phyloP scores from a whole-genome alignment of 1,284 basidiomycete genomes.

The Trichosporon asahii region DNA sequence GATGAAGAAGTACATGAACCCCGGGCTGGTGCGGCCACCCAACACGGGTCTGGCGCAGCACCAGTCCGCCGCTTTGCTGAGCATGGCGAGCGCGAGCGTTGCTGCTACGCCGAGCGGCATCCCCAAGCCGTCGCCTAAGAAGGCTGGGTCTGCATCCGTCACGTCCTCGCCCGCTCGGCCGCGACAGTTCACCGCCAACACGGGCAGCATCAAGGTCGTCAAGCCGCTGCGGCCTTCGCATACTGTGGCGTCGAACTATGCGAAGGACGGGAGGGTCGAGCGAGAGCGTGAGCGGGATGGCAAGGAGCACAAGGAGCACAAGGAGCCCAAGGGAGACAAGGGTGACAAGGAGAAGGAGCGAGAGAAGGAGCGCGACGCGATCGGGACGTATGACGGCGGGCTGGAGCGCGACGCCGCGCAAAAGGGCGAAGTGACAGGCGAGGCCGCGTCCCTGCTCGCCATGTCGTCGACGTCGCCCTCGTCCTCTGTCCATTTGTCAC shows the following conservation, averaged over 20 bases:
- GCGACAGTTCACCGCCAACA: neutral
- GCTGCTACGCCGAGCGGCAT: constrained; percentile 38
- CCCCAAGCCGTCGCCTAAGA: constrained; percentile 20
- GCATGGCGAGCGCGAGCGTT: constrained; percentile 35
- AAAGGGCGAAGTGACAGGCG: constrained; percentile 59
- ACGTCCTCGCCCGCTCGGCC: neutral
- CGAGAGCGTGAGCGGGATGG: neutral
- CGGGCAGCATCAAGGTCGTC: neutral
- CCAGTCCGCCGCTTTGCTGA: constrained; percentile 42
- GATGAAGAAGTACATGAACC: constrained; percentile 53
- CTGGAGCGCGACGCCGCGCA: constrained; percentile 69
- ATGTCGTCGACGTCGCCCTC: neutral
- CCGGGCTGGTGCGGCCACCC: constrained; percentile 41
- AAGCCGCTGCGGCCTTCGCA: neutral
- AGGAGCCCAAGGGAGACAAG: no score
- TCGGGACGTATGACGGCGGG: constrained; percentile 81
- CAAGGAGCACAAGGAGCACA: constrained; percentile 8
- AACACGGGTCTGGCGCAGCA: constrained; percentile 40
- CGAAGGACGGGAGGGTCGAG: neutral
- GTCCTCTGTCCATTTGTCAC: constrained; percentile 45
- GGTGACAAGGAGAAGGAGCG: constrained; percentile 14
- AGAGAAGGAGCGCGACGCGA: constrained; percentile 53
- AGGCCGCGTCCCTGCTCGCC: constrained; percentile 65
- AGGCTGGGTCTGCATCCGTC: constrained; percentile 7
- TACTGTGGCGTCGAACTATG: neutral